Evolutionary conservation across 371 early-diverging fungal species (phyloP).

Genomic region (Mucor lusitanicus): DNA sequence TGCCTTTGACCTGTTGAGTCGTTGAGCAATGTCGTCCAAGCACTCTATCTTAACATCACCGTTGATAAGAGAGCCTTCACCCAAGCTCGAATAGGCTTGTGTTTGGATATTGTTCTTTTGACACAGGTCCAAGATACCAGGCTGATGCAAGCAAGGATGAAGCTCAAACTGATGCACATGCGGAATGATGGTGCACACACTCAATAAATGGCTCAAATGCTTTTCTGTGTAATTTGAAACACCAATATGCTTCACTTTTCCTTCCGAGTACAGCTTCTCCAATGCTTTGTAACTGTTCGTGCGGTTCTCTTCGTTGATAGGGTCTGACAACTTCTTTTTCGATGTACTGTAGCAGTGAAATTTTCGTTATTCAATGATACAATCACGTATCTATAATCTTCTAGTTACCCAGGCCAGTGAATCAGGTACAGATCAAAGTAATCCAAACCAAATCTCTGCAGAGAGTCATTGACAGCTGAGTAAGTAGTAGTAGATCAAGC

Average conservation of each 20-base stretch:
- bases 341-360: conserved; percentile 23
- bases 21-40: conserved; percentile 39
- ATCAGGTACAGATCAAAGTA: conserved; percentile 85
- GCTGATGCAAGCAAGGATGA: conserved; percentile 58
- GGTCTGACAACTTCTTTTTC: conserved; percentile 36
- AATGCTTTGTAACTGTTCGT: conserved; percentile 59
- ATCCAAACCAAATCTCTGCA: conserved; percentile 64
- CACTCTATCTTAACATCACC: conserved; percentile 22
- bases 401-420: conserved; percentile 57
- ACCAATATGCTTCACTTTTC: conserved; percentile 64
- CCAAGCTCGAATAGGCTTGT: conserved; percentile 92
- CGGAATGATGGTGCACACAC: conserved; percentile 64
- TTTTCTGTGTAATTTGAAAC: conserved; percentile 74
- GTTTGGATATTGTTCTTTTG: conserved; percentile 47
- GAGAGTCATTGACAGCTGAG: conserved; percentile 53
- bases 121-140: conserved; percentile 36
- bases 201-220: conserved; percentile 62
- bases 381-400: neutral
- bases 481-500: neutral
- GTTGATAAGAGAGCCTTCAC: conserved; percentile 73
- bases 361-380: neutral
- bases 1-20: conserved; percentile 49
- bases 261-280: conserved; percentile 55
- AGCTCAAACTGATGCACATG: conserved; percentile 79
- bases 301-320: conserved; percentile 60